These are phyloP conservation scores for Botrytis cinerea DNA, from an alignment of 2,329 filamentous ascomycete genomes.

Conservation along the genomic window DNA sequence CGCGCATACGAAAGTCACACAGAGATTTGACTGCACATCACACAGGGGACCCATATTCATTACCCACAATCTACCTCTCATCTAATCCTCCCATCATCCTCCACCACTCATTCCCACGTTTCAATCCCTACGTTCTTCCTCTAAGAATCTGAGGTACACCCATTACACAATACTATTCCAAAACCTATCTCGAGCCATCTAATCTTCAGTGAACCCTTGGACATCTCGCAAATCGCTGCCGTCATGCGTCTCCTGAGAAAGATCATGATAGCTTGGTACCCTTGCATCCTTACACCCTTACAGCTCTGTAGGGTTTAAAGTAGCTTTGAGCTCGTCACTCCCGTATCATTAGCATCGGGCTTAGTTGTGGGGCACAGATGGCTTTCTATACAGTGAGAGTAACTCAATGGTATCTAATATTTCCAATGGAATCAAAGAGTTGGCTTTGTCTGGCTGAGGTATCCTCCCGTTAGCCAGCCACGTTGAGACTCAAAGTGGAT, in stretches of 20 bases:
- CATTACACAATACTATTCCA: conserved; percentile 4
- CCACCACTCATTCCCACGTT: conserved; percentile 12
- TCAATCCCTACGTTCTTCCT: conserved; percentile 4
- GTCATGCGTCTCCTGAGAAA: conserved; percentile 30
- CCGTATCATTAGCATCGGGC: conserved; percentile 32
- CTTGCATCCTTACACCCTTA: conserved; percentile 26
- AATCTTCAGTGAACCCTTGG: conserved; percentile 13
- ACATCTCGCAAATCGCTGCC: conserved; percentile 26
- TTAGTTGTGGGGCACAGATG: conserved; percentile 29
- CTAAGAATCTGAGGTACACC: background rate
- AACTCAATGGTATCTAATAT: conserved; percentile 20
- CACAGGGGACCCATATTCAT: conserved; percentile 11
- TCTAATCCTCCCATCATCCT: conserved; percentile 19
- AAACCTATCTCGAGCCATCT: background rate
- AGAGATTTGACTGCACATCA: conserved; percentile 17
- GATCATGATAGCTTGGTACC: conserved; percentile 12
- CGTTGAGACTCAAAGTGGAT: conserved; percentile 26
- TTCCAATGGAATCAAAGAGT: conserved; percentile 24
- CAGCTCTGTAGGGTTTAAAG: conserved; percentile 39
- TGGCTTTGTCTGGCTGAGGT: conserved; percentile 32
- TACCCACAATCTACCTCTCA: conserved; percentile 16
- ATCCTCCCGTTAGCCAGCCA: conserved; percentile 36
- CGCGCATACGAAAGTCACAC: background rate
- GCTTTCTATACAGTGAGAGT: conserved; percentile 26
- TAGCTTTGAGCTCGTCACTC: conserved; percentile 37